phyloP scores from a whole-genome alignment of 257 asterid species.

The Ballota nigra region DNA sequence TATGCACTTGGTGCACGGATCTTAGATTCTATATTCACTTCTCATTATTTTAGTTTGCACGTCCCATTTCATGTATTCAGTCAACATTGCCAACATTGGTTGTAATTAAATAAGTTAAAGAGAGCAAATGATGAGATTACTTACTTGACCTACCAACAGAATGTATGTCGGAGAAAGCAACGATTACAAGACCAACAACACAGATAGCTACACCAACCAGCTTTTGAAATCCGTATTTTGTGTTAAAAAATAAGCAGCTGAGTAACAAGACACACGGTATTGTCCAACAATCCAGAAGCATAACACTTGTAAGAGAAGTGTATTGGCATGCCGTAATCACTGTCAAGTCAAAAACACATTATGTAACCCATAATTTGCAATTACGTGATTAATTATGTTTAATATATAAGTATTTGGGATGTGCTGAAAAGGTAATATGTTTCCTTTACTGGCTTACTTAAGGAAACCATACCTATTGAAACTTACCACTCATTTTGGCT shows the following conservation, averaged over 20 bases:
- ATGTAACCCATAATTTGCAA: no score
- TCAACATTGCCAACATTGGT: no score
- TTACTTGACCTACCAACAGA: conserved; percentile 64
- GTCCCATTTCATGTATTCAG: background rate
- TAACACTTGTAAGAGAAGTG: conserved; percentile 90
- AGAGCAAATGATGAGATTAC: conserved; percentile 9
- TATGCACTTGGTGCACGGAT: no score
- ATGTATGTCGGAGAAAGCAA: conserved; percentile 86
- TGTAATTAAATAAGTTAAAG: no score
- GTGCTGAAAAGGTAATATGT: background rate
- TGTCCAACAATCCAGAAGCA: conserved; percentile 97
- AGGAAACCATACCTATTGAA: background rate
- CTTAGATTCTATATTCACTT: no score
- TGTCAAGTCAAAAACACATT: conserved; percentile 41
- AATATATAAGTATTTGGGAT: background rate
- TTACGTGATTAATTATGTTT: no score
- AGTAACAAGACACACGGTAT: conserved; percentile 86
- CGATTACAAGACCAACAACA: conserved; percentile 72
- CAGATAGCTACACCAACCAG: conserved; percentile 65
- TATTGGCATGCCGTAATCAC: conserved; percentile 97
- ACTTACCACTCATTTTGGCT: conserved; percentile 91
- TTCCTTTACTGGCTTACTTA: background rate
- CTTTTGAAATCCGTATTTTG: conserved; percentile 62
- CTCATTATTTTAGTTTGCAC: no score
- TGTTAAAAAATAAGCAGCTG: conserved; percentile 85